Evolutionary conservation across 345 rosid genomes (phyloP).

Genomic region (Euphorbia pulcherrima): DNA sequence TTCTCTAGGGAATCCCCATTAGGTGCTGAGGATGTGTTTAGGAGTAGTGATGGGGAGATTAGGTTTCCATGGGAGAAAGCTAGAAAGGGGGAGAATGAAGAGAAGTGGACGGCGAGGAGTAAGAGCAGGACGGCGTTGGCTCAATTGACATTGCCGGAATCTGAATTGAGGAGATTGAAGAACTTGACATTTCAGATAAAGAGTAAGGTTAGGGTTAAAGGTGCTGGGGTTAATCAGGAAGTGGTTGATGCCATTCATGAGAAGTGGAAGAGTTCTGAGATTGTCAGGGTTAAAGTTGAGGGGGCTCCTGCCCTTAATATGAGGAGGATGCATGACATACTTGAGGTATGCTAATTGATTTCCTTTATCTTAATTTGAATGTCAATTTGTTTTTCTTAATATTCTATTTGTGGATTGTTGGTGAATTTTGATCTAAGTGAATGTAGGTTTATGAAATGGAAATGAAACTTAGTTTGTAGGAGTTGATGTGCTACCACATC

Average conservation of each 20-base stretch:
- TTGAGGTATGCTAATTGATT: constrained; percentile 60
- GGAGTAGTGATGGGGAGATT: constrained; percentile 43
- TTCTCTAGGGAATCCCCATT: constrained; percentile 48
- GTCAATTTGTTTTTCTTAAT: not conserved
- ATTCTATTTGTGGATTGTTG: not conserved
- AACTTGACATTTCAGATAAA: constrained; percentile 61
- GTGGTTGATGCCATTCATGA: constrained; percentile 69
- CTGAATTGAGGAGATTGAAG: constrained; percentile 74
- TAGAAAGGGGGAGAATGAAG: constrained; percentile 26
- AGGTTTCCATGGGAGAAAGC: constrained; percentile 84
- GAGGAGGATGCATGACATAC: constrained; percentile 82
- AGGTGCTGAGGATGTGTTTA: constrained; percentile 36
- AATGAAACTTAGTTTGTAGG: too few species aligned
- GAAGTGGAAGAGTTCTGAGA: constrained; percentile 71
- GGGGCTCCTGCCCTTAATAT: constrained; percentile 84
- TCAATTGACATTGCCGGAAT: constrained; percentile 64
- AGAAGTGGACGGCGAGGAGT: constrained; percentile 47
- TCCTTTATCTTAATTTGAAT: too few species aligned
- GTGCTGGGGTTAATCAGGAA: constrained; percentile 68
- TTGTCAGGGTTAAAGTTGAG: constrained; percentile 80
- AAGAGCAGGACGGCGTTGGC: constrained; percentile 64
- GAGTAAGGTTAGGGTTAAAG: constrained; percentile 53
- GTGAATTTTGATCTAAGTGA: too few species aligned
- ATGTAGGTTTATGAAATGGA: too few species aligned
- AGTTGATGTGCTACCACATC: too few species aligned